Evolutionary conservation across 2,329 filamentous ascomycete species (phyloP), one percentile per base, ranked within the genome.

Genomic region (Paradendryphiella salina): DNA sequence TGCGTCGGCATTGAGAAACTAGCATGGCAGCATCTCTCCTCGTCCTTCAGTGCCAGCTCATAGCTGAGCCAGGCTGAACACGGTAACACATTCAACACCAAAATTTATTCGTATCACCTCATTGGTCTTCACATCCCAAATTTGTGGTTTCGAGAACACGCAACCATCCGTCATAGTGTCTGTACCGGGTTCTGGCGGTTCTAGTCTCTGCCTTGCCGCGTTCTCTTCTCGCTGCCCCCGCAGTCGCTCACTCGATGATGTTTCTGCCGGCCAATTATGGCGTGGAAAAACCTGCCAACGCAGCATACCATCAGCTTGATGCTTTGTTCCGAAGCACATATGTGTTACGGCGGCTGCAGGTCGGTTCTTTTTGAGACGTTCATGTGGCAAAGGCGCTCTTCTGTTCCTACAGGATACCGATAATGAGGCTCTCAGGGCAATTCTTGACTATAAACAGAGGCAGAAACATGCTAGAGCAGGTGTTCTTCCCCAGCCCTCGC

Each of bases 41-140:
- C 50, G 59, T 61, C 58, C 59, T 52, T 54, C 56, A 60, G 50
- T 66, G 67, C 62, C 67, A 71, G 57, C 68, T 65, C 68, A 71
- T 64, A 58, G 56, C 50, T 47, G 50, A 49, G 50, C 57, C 66
- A 67, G 60, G 46, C 64, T 63, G 46, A 39, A 60, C 59, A 52
- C 26, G 61, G 64, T 49, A 57, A 58, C 52, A 50, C 57, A 61
- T 39, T 52, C 49, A 49, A 43, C 53, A 56, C 45, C 49, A 47
- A 48, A 47, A 42, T 50, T 60, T 57, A 54, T 47, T 32, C 57
- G 36, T 26, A 50, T 43, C 32, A 43, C 40, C 51, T 57, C 53
- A 70, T 70, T 71, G 68, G 67, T 46, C 54, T 56, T 29, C 29
- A 21, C 11, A 45, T 58, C 52, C 66, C 65, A 57, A 38, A 34